Percentiles rank a stretch among this genome's conserved stretches.
phyloP scores from a whole-genome alignment of 2,329 filamentous ascomycete species.

The Capronia americana region DNA sequence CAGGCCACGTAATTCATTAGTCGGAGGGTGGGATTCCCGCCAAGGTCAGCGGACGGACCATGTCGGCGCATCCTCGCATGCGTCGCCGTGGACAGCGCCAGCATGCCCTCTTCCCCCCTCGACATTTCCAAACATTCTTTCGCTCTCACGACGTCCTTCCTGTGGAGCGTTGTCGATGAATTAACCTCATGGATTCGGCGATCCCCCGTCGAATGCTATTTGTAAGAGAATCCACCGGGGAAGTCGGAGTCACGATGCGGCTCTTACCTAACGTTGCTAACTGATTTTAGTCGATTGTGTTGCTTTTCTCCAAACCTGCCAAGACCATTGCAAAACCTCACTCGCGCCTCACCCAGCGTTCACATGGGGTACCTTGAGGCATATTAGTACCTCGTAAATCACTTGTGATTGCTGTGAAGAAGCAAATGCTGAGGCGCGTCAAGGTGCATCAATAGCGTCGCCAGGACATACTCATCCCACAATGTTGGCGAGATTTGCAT shows the following conservation, averaged over 20 bases:
- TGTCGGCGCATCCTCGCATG: not conserved
- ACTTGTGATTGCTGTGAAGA: too few species aligned
- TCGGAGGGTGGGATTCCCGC: too few species aligned
- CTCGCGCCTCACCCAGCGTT: too few species aligned
- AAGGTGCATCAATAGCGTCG: too few species aligned
- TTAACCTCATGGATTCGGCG: constrained; percentile 7
- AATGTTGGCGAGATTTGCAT: too few species aligned
- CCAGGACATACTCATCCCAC: too few species aligned
- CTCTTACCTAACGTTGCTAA: not conserved
- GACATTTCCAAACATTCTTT: not conserved
- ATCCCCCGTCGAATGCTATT: not conserved
- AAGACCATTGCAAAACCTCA: too few species aligned
- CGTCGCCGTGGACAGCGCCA: not conserved
- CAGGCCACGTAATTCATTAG: not conserved
- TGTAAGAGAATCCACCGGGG: constrained; percentile 7
- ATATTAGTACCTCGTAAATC: too few species aligned
- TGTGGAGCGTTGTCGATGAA: constrained; percentile 7
- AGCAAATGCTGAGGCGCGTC: too few species aligned
- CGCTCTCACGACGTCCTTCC: not conserved
- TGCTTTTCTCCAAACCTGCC: not conserved
- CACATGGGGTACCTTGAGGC: too few species aligned
- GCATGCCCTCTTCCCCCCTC: not conserved
- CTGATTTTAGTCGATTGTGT: not conserved
- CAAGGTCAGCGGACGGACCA: not conserved
- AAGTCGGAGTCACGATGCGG: not conserved